phyloP scores from a whole-genome alignment of 2,329 filamentous ascomycete species.

The Cladophialophora yegresii region DNA sequence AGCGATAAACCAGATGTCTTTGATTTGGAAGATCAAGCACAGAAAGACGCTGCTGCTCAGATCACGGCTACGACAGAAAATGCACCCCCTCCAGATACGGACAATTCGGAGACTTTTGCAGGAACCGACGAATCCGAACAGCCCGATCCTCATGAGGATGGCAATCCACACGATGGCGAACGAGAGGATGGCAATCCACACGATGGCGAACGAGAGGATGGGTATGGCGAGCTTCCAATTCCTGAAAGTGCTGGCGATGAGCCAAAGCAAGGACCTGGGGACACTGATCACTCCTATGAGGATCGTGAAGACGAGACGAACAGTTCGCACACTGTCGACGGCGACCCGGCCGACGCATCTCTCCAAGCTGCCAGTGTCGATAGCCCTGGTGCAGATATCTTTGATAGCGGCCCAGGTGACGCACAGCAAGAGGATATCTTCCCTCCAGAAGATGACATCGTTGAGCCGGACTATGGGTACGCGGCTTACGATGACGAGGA shows the following conservation, averaged over 20 bases:
- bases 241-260: background rate
- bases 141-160: background rate
- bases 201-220: constrained; percentile 9
- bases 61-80: background rate
- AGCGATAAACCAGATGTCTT: background rate
- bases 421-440: constrained; percentile 20
- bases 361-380: constrained; percentile 4
- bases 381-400: constrained; percentile 3
- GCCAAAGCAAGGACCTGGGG: background rate
- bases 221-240: constrained; percentile 12
- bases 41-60: background rate
- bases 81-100: background rate
- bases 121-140: constrained; percentile 8
- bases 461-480: constrained; percentile 15
- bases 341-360: constrained; percentile 8
- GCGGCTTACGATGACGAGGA: constrained; percentile 30
- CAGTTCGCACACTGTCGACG: constrained; percentile 29
- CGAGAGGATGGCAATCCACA: constrained; percentile 14
- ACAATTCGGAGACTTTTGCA: constrained; percentile 1
- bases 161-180: background rate
- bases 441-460: constrained; percentile 16
- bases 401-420: constrained; percentile 8
- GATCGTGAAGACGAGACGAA: constrained; percentile 22
- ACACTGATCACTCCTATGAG: background rate
- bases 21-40: background rate